A percentile compares a stretch with the other conserved stretches of the same genome.
Evolutionary conservation across 1,284 basidiomycete species (phyloP).

Genomic region (Limonomyces culmigenus): DNA sequence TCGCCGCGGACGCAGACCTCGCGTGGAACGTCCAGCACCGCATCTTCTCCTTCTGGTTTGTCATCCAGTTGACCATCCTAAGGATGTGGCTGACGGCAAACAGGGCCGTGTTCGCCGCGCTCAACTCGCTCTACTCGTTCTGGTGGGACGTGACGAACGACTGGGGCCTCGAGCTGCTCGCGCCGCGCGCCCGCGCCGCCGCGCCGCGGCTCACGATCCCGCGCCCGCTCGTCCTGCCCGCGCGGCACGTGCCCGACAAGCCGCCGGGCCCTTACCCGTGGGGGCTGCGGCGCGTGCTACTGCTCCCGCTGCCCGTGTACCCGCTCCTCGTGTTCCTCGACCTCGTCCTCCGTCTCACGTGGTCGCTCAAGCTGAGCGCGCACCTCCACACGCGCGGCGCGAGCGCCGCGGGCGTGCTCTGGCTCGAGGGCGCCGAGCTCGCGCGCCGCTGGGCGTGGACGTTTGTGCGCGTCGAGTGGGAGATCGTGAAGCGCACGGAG

Average conservation of each 20-base stretch:
- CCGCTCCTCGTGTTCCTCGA: constrained; percentile 76
- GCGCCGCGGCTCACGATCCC: constrained; percentile 13
- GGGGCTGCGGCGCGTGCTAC: constrained; percentile 54
- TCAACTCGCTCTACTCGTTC: constrained; percentile 92
- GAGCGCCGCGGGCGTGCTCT: constrained; percentile 74
- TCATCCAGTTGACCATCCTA: constrained; percentile 6
- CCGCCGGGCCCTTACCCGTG: constrained; percentile 28
- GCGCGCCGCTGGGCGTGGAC: constrained; percentile 92
- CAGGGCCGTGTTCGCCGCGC: constrained; percentile 48
- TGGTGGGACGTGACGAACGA: constrained; percentile 99
- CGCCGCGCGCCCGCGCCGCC: constrained; percentile 8
- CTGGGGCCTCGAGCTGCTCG: constrained; percentile 81
- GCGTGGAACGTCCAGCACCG: constrained; percentile 65
- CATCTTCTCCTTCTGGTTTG: constrained; percentile 73
- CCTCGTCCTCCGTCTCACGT: constrained; percentile 83
- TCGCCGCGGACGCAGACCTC: constrained; percentile 18
- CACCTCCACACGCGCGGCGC: constrained; percentile 78
- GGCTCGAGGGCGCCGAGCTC: constrained; percentile 84
- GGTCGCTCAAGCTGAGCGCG: constrained; percentile 83
- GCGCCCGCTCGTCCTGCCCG: constrained; percentile 24
- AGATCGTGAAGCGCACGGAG: constrained; percentile 44
- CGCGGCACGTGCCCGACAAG: constrained; percentile 14
- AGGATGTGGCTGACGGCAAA: constrained; percentile 43
- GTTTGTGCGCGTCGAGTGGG: constrained; percentile 93
- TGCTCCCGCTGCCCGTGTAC: constrained; percentile 76